Evolutionary conservation across 2,329 filamentous ascomycete species (phyloP).

Genomic region (Aspergillus ochraceoroseus): DNA sequence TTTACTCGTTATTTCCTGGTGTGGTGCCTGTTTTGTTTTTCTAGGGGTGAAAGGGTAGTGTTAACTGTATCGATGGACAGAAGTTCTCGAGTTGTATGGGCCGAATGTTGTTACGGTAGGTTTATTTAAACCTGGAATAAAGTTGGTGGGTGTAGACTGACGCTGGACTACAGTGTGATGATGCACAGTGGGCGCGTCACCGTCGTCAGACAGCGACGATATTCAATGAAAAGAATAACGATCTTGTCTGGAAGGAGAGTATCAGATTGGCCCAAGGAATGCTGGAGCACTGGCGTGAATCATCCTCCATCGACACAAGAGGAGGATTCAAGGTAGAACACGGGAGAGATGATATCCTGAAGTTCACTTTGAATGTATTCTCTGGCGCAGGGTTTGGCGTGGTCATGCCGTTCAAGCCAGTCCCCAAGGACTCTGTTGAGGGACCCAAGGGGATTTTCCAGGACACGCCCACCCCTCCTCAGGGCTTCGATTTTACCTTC

Average conservation of each 20-base stretch:
- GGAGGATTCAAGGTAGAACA: constrained; percentile 12
- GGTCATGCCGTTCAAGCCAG: constrained; percentile 16
- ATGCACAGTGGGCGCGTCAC: constrained; percentile 43
- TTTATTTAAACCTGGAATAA: too few relatives aligned
- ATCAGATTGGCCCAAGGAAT: constrained; percentile 32
- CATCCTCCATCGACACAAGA: background rate
- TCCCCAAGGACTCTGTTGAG: constrained; percentile 16
- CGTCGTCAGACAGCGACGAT: constrained; percentile 41
- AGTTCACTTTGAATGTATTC: constrained; percentile 38
- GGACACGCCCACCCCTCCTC: constrained; percentile 13
- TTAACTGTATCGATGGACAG: constrained; percentile 6
- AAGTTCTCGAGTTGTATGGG: constrained; percentile 30
- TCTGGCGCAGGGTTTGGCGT: constrained; percentile 37
- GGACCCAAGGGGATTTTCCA: constrained; percentile 23
- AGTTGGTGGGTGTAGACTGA: too few relatives aligned
- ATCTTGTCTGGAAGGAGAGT: constrained; percentile 39
- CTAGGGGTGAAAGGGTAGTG: background rate
- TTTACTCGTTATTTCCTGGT: background rate
- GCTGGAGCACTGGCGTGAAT: constrained; percentile 23
- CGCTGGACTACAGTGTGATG: constrained; percentile 23
- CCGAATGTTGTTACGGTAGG: constrained; percentile 32
- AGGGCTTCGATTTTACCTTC: constrained; percentile 24
- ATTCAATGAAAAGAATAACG: constrained; percentile 45
- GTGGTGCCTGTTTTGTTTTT: background rate
- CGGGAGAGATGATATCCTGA: constrained; percentile 32